Percentiles rank a stretch among this genome's conserved stretches.
These are phyloP conservation scores for Phytomonas francai DNA, from an alignment of 208 protist species.

Conservation along the genomic window DNA sequence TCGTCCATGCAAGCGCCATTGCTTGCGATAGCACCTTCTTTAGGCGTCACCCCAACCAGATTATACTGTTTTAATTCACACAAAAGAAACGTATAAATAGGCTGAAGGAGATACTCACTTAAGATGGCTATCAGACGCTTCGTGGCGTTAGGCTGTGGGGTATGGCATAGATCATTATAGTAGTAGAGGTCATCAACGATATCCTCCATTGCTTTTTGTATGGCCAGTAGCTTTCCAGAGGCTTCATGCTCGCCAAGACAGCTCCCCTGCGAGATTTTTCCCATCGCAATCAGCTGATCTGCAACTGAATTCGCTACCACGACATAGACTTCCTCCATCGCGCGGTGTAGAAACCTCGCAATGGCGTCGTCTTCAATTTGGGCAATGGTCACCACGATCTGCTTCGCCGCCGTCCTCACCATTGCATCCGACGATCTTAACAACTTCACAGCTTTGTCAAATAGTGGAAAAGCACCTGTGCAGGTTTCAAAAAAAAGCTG, in stretches of 20 bases:
- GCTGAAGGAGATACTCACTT: not conserved
- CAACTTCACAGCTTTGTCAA: slow-evolving; percentile 56
- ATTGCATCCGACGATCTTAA: slow-evolving; percentile 45
- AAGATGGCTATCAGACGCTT: slow-evolving; percentile 5
- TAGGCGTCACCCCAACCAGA: too few relatives aligned
- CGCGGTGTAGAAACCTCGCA: slow-evolving; percentile 26
- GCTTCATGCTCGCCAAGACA: not conserved
- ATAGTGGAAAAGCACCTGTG: slow-evolving; percentile 55
- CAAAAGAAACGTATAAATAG: not conserved
- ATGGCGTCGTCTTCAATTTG: slow-evolving; percentile 51
- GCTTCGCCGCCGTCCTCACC: slow-evolving; percentile 69
- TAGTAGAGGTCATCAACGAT: slow-evolving; percentile 80
- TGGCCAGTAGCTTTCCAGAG: slow-evolving; percentile 3
- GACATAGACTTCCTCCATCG: slow-evolving; percentile 36
- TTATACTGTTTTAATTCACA: too few relatives aligned
- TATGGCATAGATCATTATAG: slow-evolving; percentile 69
- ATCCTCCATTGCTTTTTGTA: slow-evolving; percentile 47
- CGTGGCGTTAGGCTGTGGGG: slow-evolving; percentile 19
- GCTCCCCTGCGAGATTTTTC: not conserved
- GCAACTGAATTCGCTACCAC: slow-evolving; percentile 24
- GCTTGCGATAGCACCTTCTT: too few relatives aligned
- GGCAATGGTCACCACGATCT: slow-evolving; percentile 68
- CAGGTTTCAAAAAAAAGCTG: slow-evolving; percentile 79
- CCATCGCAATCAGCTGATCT: slow-evolving; percentile 27
- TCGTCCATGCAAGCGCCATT: too few relatives aligned